Evolutionary conservation across 2,329 filamentous ascomycete genomes (phyloP), one percentile per base, ranked within the genome.

Genomic region (Amesomyces nigricolor): DNA sequence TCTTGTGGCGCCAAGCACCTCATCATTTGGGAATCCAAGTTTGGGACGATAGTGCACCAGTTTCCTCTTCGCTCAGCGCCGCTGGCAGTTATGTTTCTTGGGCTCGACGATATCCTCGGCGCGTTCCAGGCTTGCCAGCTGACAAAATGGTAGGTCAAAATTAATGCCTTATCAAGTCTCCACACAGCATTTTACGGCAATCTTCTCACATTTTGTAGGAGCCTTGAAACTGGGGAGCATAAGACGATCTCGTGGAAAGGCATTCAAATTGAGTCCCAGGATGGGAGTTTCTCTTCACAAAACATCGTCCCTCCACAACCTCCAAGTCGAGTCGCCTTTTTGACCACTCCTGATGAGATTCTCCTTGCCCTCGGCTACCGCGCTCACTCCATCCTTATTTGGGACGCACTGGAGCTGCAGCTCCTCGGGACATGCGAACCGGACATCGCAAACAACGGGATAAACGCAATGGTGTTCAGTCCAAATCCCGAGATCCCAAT

Each of bases 391-490:
- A 44, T 65, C 5, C 14, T 62, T 2, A 53, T 70, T 32, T 67
- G 61, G 64, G 61, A 63, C 49, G 49, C 57, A 14, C 56, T 61
- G 53, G 54, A 60, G 37, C 44, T 56, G 43, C 43, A 58, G 44
- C 38, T 58, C 0, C 26, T 65, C 19, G 64, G 64, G 1, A 17
- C 48, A 39, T 66, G 62, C 30, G 16, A 37, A 13, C 19, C 45
- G 9, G 49, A 57, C 8, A 39, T 45, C 5, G 47, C 52, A 22
- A 62, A 60, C 47, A 64, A 64, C 49, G 63, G 63, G 7, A 57
- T 69, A 47, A 50, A 64, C 32, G 58, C 53, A 39, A 63, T 68
- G 58, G 54, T 46, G 4, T 68, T 70, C 54, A 66, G 65, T 44
- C 64, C 64, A 9, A 66, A 67, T 53, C 57, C 61, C 0, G 63